A percentile compares a stretch with the other conserved stretches of the same genome.
These are phyloP conservation scores for Angomonas deanei DNA, from an alignment of 208 protist genomes.

Conservation along the genomic window DNA sequence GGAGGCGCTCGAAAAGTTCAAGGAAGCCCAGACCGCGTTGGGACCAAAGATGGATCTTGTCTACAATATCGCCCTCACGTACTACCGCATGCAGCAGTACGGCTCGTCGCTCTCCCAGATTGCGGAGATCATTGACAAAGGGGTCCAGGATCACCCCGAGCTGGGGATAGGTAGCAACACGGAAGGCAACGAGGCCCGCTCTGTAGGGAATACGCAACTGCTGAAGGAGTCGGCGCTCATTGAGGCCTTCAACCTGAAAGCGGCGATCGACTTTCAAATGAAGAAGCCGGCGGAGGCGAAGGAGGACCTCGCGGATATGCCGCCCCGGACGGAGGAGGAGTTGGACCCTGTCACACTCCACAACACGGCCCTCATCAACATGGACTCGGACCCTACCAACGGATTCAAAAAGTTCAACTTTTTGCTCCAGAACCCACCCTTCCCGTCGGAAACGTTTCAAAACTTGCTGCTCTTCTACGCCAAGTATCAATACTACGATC, in stretches of 20 bases:
- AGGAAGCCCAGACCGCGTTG: constrained; percentile 85
- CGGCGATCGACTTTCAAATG: constrained; percentile 94
- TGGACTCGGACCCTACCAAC: constrained; percentile 91
- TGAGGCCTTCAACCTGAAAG: constrained; percentile 97
- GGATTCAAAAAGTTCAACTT: constrained; percentile 97
- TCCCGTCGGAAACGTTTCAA: constrained; percentile 96
- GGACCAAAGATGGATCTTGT: constrained; percentile 89
- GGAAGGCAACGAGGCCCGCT: constrained; percentile 90
- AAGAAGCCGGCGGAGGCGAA: constrained; percentile 88
- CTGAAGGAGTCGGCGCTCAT: constrained; percentile 95
- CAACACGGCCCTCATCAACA: constrained; percentile 97
- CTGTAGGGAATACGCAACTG: constrained; percentile 93
- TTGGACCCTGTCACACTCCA: constrained; percentile 96
- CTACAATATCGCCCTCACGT: constrained; percentile 96
- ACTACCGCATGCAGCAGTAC: constrained; percentile 95
- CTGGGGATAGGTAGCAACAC: constrained; percentile 91
- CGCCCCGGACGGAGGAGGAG: constrained; percentile 93
- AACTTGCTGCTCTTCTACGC: constrained; percentile 97
- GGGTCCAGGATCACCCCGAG: constrained; percentile 94
- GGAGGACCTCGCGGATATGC: constrained; percentile 96
- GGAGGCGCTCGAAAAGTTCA: constrained; percentile 90
- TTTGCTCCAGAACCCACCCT: constrained; percentile 93
- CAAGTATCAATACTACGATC: constrained; percentile 95
- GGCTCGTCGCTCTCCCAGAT: constrained; percentile 91
- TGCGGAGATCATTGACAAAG: constrained; percentile 94